A percentile compares a stretch with the other conserved stretches of the same genome.
Conservation (phyloP, 2,329 filamentous ascomycete genomes). For the Aureobasidium sp. region DNA sequence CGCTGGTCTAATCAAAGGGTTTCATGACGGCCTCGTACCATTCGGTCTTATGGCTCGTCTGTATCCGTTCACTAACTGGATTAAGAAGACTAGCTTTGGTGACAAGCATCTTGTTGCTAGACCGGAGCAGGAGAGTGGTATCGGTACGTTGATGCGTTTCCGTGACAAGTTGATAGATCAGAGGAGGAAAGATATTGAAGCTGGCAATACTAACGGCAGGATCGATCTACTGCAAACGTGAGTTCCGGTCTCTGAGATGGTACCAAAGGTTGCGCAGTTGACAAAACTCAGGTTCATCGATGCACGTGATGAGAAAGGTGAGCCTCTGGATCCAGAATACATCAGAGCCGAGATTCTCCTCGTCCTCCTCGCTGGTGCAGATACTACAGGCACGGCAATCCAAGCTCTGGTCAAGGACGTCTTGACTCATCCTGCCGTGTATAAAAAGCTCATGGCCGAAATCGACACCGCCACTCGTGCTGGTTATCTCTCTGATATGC, state of each 20-base stretch:
- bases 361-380: conserved; percentile 46
- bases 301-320: conserved; percentile 32
- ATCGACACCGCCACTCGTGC: conserved; percentile 33
- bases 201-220: conserved; percentile 38
- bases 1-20: conserved; percentile 47
- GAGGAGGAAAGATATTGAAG: conserved; percentile 42
- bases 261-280: not conserved
- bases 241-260: too few species aligned
- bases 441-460: conserved; percentile 41
- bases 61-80: conserved; percentile 49
- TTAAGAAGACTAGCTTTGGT: conserved; percentile 47
- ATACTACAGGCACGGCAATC: conserved; percentile 45
- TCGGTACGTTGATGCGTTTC: conserved; percentile 52
- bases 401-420: conserved; percentile 18
- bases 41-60: conserved; percentile 48
- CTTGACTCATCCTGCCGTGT: conserved; percentile 26
- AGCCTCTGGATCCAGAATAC: conserved; percentile 44
- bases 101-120: conserved; percentile 47
- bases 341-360: conserved; percentile 49
- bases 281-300: conserved; percentile 29
- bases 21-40: conserved; percentile 46
- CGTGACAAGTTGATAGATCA: conserved; percentile 48
- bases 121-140: conserved; percentile 48
- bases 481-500: not conserved
- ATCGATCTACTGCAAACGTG: conserved; percentile 50